Percentiles rank a stretch among this genome's conserved stretches.
Conservation (phyloP, 2,329 filamentous ascomycete genomes). For the Monosporascus sp. region DNA sequence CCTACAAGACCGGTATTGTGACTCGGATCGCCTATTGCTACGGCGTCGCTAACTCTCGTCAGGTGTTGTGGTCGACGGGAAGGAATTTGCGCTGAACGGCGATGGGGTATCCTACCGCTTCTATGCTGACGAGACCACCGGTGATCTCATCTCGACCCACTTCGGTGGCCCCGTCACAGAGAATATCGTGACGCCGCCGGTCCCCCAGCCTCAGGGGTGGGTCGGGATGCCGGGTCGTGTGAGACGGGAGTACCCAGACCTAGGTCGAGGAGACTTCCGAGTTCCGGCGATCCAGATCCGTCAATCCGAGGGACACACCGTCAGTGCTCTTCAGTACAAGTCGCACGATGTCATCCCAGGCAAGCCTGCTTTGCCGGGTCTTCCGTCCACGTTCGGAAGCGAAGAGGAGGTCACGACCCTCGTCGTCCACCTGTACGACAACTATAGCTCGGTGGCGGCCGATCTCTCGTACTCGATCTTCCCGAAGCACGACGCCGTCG, state of each 20-base stretch:
- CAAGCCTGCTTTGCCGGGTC: slow-evolving; percentile 50
- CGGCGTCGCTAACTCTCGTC: not conserved
- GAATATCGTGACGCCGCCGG: slow-evolving; percentile 32
- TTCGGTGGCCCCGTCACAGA: slow-evolving; percentile 51
- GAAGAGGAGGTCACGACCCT: slow-evolving; percentile 54
- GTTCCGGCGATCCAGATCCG: slow-evolving; percentile 56
- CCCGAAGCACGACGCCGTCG: slow-evolving; percentile 55
- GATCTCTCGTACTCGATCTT: slow-evolving; percentile 61
- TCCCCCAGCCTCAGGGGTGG: slow-evolving; percentile 47
- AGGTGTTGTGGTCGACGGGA: slow-evolving; percentile 51
- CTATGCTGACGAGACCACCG: slow-evolving; percentile 48
- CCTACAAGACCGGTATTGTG: not conserved
- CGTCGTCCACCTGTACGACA: slow-evolving; percentile 53
- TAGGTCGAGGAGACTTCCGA: slow-evolving; percentile 59
- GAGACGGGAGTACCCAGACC: slow-evolving; percentile 59
- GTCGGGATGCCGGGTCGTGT: slow-evolving; percentile 40
- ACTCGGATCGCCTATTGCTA: too few relatives aligned
- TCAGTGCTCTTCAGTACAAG: slow-evolving; percentile 53
- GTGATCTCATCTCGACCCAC: slow-evolving; percentile 53
- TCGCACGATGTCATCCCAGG: slow-evolving; percentile 51
- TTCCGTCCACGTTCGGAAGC: slow-evolving; percentile 55
- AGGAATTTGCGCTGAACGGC: slow-evolving; percentile 52
- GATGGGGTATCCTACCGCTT: slow-evolving; percentile 55
- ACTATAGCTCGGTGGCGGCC: slow-evolving; percentile 51
- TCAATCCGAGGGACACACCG: slow-evolving; percentile 53